Conservation (phyloP, 2,329 filamentous ascomycete genomes). For the Cryphonectria radicalis region DNA sequence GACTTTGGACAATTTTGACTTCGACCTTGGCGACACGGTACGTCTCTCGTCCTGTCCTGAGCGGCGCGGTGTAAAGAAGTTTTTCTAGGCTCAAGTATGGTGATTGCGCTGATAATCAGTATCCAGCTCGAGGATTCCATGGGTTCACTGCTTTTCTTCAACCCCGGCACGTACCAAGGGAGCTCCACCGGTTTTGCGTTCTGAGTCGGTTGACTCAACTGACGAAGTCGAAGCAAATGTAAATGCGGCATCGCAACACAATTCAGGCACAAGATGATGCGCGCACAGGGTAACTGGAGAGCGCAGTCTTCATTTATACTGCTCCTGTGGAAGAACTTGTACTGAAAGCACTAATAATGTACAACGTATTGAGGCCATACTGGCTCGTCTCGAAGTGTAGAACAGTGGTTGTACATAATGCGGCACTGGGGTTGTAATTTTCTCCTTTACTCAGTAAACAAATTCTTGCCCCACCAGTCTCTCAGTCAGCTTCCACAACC, state of each 20-base stretch:
- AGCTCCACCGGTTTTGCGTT: neutral
- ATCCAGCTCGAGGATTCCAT: neutral
- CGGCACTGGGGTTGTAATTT: neutral
- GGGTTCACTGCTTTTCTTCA: neutral
- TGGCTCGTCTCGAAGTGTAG: neutral
- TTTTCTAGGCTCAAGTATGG: neutral
- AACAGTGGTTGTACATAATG: neutral
- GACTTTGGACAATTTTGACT: neutral
- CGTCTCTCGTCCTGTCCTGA: neutral
- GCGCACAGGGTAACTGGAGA: neutral
- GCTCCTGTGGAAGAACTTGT: neutral
- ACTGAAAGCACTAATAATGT: neutral
- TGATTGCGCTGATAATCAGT: neutral
- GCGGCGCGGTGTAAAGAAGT: neutral
- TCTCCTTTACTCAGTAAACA: neutral
- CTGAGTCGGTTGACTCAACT: neutral
- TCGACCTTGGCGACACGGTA: conserved; percentile 11
- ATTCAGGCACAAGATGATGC: neutral
- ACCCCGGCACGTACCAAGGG: neutral
- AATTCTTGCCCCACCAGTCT: conserved; percentile 49
- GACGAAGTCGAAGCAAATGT: neutral
- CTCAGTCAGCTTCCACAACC: conserved; percentile 52
- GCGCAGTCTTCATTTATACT: neutral
- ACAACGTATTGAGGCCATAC: neutral
- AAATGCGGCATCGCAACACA: neutral